Evolutionary conservation across 805 yeast species (phyloP).

Genomic region (Pichia deserticola): DNA sequence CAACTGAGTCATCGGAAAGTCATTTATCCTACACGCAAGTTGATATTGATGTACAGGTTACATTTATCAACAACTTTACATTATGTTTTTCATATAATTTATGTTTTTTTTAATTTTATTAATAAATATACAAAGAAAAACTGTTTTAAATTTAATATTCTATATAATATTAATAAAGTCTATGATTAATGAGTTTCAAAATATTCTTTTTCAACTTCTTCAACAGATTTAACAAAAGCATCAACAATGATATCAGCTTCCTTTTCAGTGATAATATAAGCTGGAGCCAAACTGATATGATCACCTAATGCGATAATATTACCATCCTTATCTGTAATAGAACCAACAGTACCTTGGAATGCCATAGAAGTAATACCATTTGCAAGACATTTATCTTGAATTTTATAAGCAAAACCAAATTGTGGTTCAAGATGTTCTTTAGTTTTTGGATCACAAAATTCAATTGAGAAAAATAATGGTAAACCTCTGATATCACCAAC

Average conservation of each 20-base stretch:
- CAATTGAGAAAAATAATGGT: slow-evolving; percentile 50
- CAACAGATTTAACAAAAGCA: slow-evolving; percentile 19
- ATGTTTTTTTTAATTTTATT: too few species aligned
- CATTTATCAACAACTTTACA: too few species aligned
- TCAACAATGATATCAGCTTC: slow-evolving; percentile 33
- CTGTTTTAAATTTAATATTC: background rate
- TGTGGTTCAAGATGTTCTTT: slow-evolving; percentile 38
- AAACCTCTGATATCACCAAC: slow-evolving; percentile 49
- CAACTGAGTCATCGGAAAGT: too few species aligned
- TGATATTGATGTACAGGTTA: too few species aligned
- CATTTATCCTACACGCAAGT: too few species aligned
- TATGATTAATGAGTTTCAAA: slow-evolving; percentile 1
- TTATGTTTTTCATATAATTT: too few species aligned
- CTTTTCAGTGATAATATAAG: slow-evolving; percentile 33
- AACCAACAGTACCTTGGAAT: slow-evolving; percentile 35
- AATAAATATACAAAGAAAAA: too few species aligned
- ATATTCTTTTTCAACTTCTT: slow-evolving; percentile 15
- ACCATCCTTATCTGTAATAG: slow-evolving; percentile 30
- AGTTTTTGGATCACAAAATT: slow-evolving; percentile 38
- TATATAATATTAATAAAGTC: background rate
- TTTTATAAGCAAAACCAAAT: slow-evolving; percentile 22
- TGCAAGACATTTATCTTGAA: slow-evolving; percentile 29
- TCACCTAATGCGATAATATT: slow-evolving; percentile 13
- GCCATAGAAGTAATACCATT: slow-evolving; percentile 39
- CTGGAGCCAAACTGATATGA: slow-evolving; percentile 38